Evolutionary conservation across 768 basidiomycete genomes (phyloP).

Genomic region (Leccinum pellstonianum): DNA sequence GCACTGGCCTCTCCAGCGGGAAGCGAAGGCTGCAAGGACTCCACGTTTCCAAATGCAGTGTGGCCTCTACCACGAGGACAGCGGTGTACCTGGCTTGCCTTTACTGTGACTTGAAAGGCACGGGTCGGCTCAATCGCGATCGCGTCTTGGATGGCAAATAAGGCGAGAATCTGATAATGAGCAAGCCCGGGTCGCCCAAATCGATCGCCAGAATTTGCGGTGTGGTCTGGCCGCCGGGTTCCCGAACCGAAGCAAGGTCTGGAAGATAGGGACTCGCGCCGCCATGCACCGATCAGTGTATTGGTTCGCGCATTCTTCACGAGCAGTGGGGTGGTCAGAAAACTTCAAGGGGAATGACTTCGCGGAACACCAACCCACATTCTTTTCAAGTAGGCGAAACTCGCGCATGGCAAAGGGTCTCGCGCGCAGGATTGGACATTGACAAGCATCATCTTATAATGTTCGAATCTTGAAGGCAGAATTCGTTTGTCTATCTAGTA

Average conservation of each 20-base stretch:
- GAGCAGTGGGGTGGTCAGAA: not conserved
- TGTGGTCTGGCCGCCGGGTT: not conserved
- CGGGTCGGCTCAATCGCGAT: not conserved
- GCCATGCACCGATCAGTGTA: not conserved
- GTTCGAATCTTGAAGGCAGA: not conserved
- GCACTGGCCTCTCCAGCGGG: too few species aligned
- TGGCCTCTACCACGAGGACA: too few species aligned
- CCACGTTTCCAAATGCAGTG: too few species aligned
- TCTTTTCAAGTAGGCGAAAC: not conserved
- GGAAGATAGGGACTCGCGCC: not conserved
- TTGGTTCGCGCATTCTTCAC: not conserved
- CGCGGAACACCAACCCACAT: not conserved
- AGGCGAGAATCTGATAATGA: not conserved
- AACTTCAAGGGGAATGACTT: not conserved
- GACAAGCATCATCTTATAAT: not conserved
- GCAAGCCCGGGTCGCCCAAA: not conserved
- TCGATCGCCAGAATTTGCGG: not conserved
- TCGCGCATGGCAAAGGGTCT: not conserved
- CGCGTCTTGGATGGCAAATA: not conserved
- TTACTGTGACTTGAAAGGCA: too few species aligned
- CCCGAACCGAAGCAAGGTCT: not conserved
- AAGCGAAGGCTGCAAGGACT: too few species aligned
- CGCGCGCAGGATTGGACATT: not conserved
- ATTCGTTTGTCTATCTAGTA: conserved; percentile 2
- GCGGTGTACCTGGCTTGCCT: too few species aligned